phyloP scores from a whole-genome alignment of 768 basidiomycete species.

The Amanita phalloides region DNA sequence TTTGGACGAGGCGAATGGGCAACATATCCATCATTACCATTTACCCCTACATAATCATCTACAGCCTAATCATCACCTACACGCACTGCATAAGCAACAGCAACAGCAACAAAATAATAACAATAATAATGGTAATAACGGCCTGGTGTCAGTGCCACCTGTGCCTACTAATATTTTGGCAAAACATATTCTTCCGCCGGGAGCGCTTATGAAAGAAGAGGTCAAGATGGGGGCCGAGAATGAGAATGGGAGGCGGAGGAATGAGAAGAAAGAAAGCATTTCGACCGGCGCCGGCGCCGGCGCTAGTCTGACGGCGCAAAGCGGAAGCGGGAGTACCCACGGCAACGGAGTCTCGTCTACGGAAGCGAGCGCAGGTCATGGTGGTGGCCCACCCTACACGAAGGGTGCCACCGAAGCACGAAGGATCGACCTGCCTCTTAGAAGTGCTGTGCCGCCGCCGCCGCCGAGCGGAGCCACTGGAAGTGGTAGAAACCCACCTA shows the following conservation, averaged over 20 bases:
- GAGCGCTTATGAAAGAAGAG: constrained; percentile 34
- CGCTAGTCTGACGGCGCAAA: neutral
- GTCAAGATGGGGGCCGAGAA: neutral
- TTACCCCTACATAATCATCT: constrained; percentile 3
- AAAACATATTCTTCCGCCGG: constrained; percentile 46
- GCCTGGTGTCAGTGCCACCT: constrained; percentile 1
- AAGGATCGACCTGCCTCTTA: neutral
- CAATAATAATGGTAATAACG: constrained; percentile 23
- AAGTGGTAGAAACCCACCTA: neutral
- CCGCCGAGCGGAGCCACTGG: neutral
- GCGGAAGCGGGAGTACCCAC: no score
- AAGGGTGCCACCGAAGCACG: neutral
- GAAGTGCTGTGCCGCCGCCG: neutral
- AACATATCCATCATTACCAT: neutral
- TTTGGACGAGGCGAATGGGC: neutral
- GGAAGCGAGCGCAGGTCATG: neutral
- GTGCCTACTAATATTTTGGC: constrained; percentile 12
- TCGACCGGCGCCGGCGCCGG: neutral
- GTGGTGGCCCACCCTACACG: neutral
- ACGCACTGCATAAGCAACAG: constrained; percentile 42
- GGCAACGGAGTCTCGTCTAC: neutral
- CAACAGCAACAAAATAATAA: constrained; percentile 26
- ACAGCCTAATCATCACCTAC: constrained; percentile 14
- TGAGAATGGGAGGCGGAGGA: neutral
- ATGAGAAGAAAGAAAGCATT: neutral